Conservation (phyloP, 345 rosid genomes). For the Bruguiera gymnorhiza region DNA sequence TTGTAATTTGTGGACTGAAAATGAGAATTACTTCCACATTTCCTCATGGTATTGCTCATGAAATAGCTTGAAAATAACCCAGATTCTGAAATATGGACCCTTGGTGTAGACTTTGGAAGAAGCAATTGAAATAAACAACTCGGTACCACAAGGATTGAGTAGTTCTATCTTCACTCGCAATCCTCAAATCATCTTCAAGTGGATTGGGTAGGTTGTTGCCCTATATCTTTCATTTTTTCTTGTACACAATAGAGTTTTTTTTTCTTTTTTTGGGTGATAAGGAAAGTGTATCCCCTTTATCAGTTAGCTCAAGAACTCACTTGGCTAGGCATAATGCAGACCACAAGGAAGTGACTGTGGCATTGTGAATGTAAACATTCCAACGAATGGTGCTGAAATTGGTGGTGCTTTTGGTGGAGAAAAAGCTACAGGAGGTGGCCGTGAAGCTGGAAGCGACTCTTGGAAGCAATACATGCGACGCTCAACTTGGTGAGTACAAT, state of each 20-base stretch:
- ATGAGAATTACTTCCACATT: background rate
- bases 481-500: slow-evolving; percentile 67
- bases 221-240: background rate
- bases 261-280: background rate
- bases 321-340: slow-evolving; percentile 31
- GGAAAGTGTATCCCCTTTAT: background rate
- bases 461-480: slow-evolving; percentile 99
- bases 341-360: slow-evolving; percentile 96
- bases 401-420: slow-evolving; percentile 98
- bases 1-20: background rate
- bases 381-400: slow-evolving; percentile 98
- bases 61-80: background rate
- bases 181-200: slow-evolving; percentile 74
- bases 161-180: slow-evolving; percentile 84
- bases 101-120: slow-evolving; percentile 64
- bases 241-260: background rate
- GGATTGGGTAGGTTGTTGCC: slow-evolving; percentile 66
- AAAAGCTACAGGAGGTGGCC: slow-evolving; percentile 95
- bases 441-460: slow-evolving; percentile 97
- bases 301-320: background rate
- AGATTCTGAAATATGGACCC: slow-evolving; percentile 7
- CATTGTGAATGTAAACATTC: slow-evolving; percentile 89
- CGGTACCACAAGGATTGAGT: slow-evolving; percentile 95
- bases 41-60: background rate
- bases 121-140: slow-evolving; percentile 86